These are phyloP conservation scores for Boeremia exigua DNA, from an alignment of 2,329 filamentous ascomycete genomes.

Conservation along the genomic window DNA sequence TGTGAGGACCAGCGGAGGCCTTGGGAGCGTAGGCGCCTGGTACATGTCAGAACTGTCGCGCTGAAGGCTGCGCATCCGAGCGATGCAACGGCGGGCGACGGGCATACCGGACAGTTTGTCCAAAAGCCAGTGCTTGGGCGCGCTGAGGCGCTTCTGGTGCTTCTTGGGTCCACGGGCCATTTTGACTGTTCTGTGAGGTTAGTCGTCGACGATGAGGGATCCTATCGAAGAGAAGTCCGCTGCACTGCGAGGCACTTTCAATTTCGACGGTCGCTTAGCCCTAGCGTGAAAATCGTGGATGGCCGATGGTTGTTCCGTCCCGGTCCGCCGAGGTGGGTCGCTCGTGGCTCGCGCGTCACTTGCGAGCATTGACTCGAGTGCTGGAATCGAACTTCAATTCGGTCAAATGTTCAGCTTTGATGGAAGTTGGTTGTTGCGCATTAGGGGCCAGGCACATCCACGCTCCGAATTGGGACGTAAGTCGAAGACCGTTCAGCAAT, in stretches of 20 bases:
- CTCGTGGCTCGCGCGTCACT: background rate
- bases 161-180: slow-evolving; percentile 84
- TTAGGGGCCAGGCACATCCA: no score
- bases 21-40: slow-evolving; percentile 65
- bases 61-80: slow-evolving; percentile 10
- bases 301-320: no score
- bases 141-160: slow-evolving; percentile 99
- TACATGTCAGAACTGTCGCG: slow-evolving; percentile 26
- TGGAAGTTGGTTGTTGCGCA: no score
- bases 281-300: background rate
- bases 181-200: slow-evolving; percentile 54
- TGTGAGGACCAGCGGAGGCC: slow-evolving; percentile 89
- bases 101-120: slow-evolving; percentile 90
- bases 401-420: background rate
- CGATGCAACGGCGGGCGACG: slow-evolving; percentile 57
- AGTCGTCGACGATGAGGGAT: slow-evolving; percentile 44
- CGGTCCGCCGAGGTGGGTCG: no score
- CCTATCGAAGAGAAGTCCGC: slow-evolving; percentile 25
- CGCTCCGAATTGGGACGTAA: no score
- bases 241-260: slow-evolving; percentile 10
- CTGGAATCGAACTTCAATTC: background rate
- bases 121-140: slow-evolving; percentile 99
- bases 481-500: no score
- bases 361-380: background rate
- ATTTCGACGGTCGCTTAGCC: slow-evolving; percentile 3